Base-by-base conservation (phyloP, 495 filamentous ascomycete species). In the Lasiosphaeris hirsuta region DNA sequence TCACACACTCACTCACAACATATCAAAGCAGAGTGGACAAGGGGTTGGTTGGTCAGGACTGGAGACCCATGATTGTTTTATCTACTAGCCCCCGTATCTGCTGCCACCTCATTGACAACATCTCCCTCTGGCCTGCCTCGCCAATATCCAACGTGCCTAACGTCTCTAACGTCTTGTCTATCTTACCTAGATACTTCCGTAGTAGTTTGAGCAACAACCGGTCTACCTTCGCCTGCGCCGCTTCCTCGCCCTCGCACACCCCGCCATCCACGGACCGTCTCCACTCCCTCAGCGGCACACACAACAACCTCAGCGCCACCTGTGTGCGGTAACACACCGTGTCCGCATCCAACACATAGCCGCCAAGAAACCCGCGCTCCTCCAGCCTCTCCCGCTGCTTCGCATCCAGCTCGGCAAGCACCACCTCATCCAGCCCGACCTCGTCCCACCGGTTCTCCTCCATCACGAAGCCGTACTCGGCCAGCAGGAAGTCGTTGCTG, bases 401-500 rank as follows among this genome's bases (percentile, higher is more conserved):
- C 0, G 62, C 42, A 15, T 62, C 72, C n/a, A 89, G 59, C 30
- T 76, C 72, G 23, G 76, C 76, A 36, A 89, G 71, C 51, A 94
- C 69, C 18, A 81, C 78, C 39, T 87, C 82, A 63, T 93, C 89
- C 1, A 94, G 77, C n/a, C 74, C 75, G 7, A 86, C 66, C 60
- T 81, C 79, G 60, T 94, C 90, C 69, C 79, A 87, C 11, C 73
- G 71, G 59, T 92, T 92, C n/a, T 75, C 62, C 7, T 77, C 78
- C 18, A 91, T 78, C 50, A 86, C 81, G 63, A 94, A 94, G 0
- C 90, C 90, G 72, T 95, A 94, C 76, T 96, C 92, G 3, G 83
- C 81, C 4, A 96, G 79, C 34, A 96, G 71, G 57, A 92, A 89
- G 66, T 95, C 90, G 63, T 92, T 92, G 10, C 79, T 75, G 71